Percentiles rank a stretch among this genome's conserved stretches.
These are phyloP conservation scores for Schizopora paradoxa DNA, from an alignment of 1,284 basidiomycete species.

Conservation along the genomic window DNA sequence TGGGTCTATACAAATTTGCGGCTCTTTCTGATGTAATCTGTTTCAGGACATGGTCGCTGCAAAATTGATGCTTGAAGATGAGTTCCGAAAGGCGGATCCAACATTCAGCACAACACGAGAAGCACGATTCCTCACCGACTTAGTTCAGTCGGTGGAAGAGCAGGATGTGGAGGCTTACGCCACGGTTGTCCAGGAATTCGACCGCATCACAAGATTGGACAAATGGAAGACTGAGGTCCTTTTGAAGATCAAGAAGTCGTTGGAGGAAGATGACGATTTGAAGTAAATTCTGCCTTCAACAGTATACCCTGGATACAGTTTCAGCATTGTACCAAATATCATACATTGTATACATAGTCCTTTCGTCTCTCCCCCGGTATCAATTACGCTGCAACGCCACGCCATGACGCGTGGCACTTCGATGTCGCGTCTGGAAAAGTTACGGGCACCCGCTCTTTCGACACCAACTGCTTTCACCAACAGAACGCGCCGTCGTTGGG, in stretches of 20 bases:
- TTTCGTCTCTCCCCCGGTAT: too few relatives aligned
- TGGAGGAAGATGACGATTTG: conserved; percentile 54
- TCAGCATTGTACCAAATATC: too few relatives aligned
- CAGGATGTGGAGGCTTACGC: conserved; percentile 80
- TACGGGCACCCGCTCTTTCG: too few relatives aligned
- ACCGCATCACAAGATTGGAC: conserved; percentile 86
- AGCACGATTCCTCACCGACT: conserved; percentile 75
- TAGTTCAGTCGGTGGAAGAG: conserved; percentile 76
- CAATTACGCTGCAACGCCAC: too few relatives aligned
- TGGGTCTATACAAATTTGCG: conserved; percentile 47
- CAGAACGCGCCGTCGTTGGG: too few relatives aligned
- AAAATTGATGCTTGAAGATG: conserved; percentile 70
- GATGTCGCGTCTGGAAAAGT: too few relatives aligned
- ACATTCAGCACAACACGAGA: conserved; percentile 86
- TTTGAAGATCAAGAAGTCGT: conserved; percentile 79
- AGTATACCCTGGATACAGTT: too few relatives aligned
- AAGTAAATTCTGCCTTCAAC: conserved; percentile 36
- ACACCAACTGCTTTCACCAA: too few relatives aligned
- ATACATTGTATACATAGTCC: too few relatives aligned
- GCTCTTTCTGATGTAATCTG: not conserved
- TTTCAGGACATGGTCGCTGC: conserved; percentile 81
- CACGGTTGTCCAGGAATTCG: conserved; percentile 76
- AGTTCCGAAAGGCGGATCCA: conserved; percentile 72
- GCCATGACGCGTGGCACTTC: too few relatives aligned
- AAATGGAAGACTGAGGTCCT: conserved; percentile 92